Conservation (phyloP, 129 eudicot species). For the Flaveria brownii region DNA sequence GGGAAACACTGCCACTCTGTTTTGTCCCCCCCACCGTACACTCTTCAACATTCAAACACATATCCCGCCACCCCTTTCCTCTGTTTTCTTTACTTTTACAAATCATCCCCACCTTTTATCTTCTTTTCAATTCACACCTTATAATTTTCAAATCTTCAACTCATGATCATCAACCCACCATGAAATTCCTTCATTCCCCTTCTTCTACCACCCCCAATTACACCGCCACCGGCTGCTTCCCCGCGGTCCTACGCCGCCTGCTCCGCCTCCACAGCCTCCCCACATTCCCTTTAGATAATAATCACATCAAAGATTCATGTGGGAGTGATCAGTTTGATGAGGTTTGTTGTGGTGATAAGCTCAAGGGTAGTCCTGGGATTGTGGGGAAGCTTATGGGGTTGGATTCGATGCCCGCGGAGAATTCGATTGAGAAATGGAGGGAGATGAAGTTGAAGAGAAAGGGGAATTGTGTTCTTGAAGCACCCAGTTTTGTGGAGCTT, state of each 20-base stretch:
- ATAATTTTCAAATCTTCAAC: conserved; percentile 18
- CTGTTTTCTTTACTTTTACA: conserved; percentile 34
- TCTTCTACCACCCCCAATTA: conserved; percentile 37
- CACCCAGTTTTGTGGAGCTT: conserved; percentile 53
- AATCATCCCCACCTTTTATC: neutral
- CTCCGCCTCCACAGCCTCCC: conserved; percentile 53
- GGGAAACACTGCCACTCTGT: conserved; percentile 39
- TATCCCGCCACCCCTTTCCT: conserved; percentile 59
- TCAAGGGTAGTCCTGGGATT: conserved; percentile 45
- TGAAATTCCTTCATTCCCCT: conserved; percentile 52
- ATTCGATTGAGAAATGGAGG: conserved; percentile 26
- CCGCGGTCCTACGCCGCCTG: conserved; percentile 54
- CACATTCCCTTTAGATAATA: conserved; percentile 53
- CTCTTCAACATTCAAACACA: conserved; percentile 55
- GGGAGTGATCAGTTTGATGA: conserved; percentile 4
- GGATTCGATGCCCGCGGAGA: conserved; percentile 51
- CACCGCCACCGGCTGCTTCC: conserved; percentile 44
- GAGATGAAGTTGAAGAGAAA: conserved; percentile 36
- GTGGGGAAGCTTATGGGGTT: conserved; percentile 84
- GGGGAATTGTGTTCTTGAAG: conserved; percentile 43
- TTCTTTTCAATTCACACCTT: conserved; percentile 25
- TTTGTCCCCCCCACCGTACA: conserved; percentile 26
- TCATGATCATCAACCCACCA: conserved; percentile 22
- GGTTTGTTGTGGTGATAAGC: conserved; percentile 10
- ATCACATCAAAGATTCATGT: conserved; percentile 12